phyloP scores from a whole-genome alignment of 2,329 filamentous ascomycete genomes.

The Fusarium sp. region DNA sequence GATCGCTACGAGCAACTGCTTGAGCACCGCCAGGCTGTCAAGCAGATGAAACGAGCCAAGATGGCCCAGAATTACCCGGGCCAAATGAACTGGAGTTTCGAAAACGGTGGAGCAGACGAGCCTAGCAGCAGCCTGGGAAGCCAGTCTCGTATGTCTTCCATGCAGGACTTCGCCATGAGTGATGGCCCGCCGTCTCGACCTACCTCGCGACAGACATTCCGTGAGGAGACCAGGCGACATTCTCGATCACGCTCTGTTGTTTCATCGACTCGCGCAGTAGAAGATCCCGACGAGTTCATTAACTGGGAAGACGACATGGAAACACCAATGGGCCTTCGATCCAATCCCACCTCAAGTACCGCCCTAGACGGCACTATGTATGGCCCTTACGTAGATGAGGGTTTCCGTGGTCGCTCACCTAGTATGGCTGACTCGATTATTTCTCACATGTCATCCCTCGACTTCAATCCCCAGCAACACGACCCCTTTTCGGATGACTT shows the following conservation, averaged over 20 bases:
- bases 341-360: conserved; percentile 64
- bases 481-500: conserved; percentile 86
- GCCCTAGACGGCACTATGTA: conserved; percentile 83
- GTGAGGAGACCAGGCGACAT: conserved; percentile 60
- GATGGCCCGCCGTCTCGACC: conserved; percentile 55
- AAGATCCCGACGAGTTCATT: conserved; percentile 53
- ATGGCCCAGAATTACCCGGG: conserved; percentile 63
- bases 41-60: conserved; percentile 68
- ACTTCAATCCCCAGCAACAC: conserved; percentile 69
- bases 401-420: conserved; percentile 75
- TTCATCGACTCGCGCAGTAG: conserved; percentile 52
- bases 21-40: conserved; percentile 69
- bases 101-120: conserved; percentile 75
- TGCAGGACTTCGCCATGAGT: conserved; percentile 55
- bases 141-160: conserved; percentile 59
- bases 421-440: conserved; percentile 85
- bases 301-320: conserved; percentile 65
- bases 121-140: conserved; percentile 56
- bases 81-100: conserved; percentile 83
- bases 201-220: conserved; percentile 55
- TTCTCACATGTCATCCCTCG: conserved; percentile 75
- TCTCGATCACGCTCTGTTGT: conserved; percentile 62
- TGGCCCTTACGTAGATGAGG: conserved; percentile 73
- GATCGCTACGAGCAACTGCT: conserved; percentile 70
- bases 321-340: conserved; percentile 65